Percentiles rank a stretch among this genome's conserved stretches.
phyloP scores from a whole-genome alignment of 2,329 filamentous ascomycete species.

The Proliferodiscus dingleyae region DNA sequence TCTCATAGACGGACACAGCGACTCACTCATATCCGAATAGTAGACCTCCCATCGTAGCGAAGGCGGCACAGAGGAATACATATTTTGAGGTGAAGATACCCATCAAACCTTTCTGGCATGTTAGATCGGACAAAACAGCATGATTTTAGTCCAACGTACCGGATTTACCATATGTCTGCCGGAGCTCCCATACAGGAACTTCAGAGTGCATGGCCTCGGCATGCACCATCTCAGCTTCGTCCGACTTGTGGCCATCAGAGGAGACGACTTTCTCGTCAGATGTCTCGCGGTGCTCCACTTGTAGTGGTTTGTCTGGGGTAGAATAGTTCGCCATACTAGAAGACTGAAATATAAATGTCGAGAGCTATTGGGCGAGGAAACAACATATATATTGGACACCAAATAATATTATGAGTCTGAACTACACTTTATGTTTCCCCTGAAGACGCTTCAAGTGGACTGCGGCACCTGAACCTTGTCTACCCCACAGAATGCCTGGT shows the following conservation, averaged over 20 bases:
- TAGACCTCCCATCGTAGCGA: not conserved
- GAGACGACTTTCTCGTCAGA: not conserved
- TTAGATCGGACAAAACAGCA: too few species aligned
- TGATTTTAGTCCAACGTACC: not conserved
- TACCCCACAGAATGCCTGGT: too few species aligned
- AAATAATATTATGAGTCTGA: too few species aligned
- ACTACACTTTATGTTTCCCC: too few species aligned
- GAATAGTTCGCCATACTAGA: too few species aligned
- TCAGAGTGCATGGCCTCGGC: not conserved
- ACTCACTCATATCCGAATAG: not conserved
- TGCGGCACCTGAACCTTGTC: too few species aligned
- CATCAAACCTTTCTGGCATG: not conserved
- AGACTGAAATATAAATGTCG: too few species aligned
- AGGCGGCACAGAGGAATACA: not conserved
- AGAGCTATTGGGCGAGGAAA: too few species aligned
- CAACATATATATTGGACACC: too few species aligned
- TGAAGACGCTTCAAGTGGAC: too few species aligned
- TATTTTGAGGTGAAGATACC: slow-evolving; percentile 28
- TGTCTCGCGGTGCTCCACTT: not conserved
- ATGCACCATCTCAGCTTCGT: slow-evolving; percentile 22
- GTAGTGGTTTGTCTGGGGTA: too few species aligned
- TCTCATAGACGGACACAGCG: not conserved
- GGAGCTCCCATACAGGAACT: not conserved
- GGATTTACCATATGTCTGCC: not conserved
- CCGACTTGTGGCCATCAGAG: not conserved